Evolutionary conservation across 139 green algal genomes (phyloP).

Genomic region (Auxenochlorella protothecoides): DNA sequence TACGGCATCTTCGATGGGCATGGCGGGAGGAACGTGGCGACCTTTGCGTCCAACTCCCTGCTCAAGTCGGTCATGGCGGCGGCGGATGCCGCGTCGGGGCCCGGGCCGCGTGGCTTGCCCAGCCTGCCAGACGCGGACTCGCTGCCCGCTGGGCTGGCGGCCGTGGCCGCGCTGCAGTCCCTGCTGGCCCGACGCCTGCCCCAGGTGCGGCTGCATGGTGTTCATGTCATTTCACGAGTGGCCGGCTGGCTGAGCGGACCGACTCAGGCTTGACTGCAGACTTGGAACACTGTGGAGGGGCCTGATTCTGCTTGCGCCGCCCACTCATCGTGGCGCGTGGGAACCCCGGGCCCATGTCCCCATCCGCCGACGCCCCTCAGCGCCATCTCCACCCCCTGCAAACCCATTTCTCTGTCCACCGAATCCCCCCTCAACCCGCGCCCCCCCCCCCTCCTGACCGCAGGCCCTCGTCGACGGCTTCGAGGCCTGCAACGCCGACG

Average conservation of each 20-base stretch:
- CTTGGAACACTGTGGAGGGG: too few species aligned
- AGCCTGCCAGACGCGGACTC: background rate
- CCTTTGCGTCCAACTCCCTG: conserved; percentile 38
- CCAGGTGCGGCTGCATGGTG: background rate
- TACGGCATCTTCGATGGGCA: conserved; percentile 61
- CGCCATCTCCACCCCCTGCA: background rate
- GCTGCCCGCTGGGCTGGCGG: conserved; percentile 12
- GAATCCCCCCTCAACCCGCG: background rate
- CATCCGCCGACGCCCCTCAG: too few species aligned
- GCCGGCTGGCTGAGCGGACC: too few species aligned
- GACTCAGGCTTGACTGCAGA: too few species aligned
- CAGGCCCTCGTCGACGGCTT: conserved; percentile 19
- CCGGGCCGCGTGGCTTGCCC: too few species aligned
- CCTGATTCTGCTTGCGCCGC: background rate
- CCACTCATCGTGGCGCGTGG: background rate
- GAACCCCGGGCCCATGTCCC: too few species aligned
- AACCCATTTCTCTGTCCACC: background rate
- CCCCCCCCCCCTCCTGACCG: background rate
- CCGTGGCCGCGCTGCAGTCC: conserved; percentile 30
- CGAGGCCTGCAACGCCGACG: conserved; percentile 5
- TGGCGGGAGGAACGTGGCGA: conserved; percentile 39
- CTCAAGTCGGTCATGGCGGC: conserved; percentile 35
- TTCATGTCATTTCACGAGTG: too few species aligned
- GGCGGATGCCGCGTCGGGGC: conserved; percentile 11
- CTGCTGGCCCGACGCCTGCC: conserved; percentile 18